phyloP scores from a whole-genome alignment of 2,329 filamentous ascomycete genomes.

The Cladosporium sp. region DNA sequence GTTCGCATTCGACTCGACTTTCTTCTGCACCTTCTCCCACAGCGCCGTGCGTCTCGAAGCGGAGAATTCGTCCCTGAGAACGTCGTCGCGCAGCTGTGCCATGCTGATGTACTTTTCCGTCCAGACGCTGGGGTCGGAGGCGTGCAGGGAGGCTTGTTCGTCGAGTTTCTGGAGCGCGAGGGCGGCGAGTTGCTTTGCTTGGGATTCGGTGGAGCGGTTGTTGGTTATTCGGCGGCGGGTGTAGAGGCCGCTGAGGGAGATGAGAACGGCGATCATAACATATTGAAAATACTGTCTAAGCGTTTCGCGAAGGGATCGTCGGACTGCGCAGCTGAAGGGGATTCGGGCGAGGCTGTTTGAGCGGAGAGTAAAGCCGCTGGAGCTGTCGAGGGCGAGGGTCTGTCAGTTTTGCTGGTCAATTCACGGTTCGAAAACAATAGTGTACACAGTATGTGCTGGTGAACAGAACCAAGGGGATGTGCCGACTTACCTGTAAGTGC shows the following conservation, averaged over 20 bases:
- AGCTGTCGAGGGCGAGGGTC: slow-evolving; percentile 64
- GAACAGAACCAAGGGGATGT: slow-evolving; percentile 17
- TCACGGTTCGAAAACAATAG: slow-evolving; percentile 12
- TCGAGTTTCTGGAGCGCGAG: slow-evolving; percentile 79
- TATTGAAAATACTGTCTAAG: slow-evolving; percentile 82
- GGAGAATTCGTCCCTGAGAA: slow-evolving; percentile 75
- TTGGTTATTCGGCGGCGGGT: slow-evolving; percentile 59
- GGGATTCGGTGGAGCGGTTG: slow-evolving; percentile 60
- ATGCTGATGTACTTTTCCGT: slow-evolving; percentile 79
- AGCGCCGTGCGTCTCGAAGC: slow-evolving; percentile 70
- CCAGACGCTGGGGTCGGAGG: slow-evolving; percentile 54
- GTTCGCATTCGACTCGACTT: slow-evolving; percentile 93
- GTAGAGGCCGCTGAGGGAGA: slow-evolving; percentile 53
- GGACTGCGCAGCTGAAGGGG: slow-evolving; percentile 77
- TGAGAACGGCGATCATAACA: slow-evolving; percentile 62
- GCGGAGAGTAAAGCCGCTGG: slow-evolving; percentile 58
- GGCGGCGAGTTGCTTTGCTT: slow-evolving; percentile 77
- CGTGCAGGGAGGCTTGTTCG: slow-evolving; percentile 76
- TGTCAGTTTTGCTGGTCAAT: slow-evolving; percentile 64
- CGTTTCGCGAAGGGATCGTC: slow-evolving; percentile 70
- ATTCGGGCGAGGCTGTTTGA: slow-evolving; percentile 88
- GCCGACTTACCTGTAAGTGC: slow-evolving; percentile 54
- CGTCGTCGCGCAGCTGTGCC: slow-evolving; percentile 84
- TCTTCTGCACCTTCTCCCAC: slow-evolving; percentile 75
- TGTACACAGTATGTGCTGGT: too few relatives aligned